Evolutionary conservation across 148 eudicot genomes (phyloP).

Genomic region (Cornus controversa): DNA sequence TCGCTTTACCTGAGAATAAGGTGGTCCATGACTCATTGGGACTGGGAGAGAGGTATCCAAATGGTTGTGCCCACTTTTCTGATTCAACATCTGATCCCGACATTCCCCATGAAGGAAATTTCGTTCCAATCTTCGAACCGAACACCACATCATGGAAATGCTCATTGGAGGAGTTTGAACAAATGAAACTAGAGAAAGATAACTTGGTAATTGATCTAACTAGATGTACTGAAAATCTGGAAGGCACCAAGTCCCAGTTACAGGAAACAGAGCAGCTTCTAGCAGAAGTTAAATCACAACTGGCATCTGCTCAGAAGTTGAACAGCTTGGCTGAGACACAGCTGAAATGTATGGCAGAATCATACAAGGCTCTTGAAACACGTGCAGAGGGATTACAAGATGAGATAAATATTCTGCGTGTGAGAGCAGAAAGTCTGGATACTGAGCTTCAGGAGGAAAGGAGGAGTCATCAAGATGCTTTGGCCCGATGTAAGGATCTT

Average conservation of each 20-base stretch:
- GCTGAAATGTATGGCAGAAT: conserved; percentile 95
- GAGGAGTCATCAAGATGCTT: conserved; percentile 57
- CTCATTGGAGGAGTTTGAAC: conserved; percentile 70
- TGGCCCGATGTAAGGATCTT: conserved; percentile 63
- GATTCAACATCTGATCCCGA: conserved; percentile 79
- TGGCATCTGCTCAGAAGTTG: conserved; percentile 60
- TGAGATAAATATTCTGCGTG: conserved; percentile 56
- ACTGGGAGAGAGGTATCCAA: conserved; percentile 48
- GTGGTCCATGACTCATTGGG: conserved; percentile 33
- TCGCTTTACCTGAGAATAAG: conserved; percentile 85
- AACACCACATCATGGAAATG: conserved; percentile 46
- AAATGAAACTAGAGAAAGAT: conserved; percentile 66
- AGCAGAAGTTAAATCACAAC: conserved; percentile 66
- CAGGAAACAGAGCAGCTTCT: conserved; percentile 62
- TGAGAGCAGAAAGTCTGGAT: conserved; percentile 52
- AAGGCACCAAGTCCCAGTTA: conserved; percentile 53
- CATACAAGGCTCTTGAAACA: conserved; percentile 80
- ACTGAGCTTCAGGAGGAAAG: conserved; percentile 72
- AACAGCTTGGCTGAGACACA: conserved; percentile 94
- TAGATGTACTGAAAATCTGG: conserved; percentile 62
- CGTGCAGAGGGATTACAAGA: conserved; percentile 67
- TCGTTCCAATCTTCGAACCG: conserved; percentile 58
- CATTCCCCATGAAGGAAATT: conserved; percentile 76
- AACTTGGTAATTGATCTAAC: conserved; percentile 52
- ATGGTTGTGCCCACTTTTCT: conserved; percentile 59